phyloP scores from a whole-genome alignment of 2,329 filamentous ascomycete species.

The Hirsutella rhossiliensis region DNA sequence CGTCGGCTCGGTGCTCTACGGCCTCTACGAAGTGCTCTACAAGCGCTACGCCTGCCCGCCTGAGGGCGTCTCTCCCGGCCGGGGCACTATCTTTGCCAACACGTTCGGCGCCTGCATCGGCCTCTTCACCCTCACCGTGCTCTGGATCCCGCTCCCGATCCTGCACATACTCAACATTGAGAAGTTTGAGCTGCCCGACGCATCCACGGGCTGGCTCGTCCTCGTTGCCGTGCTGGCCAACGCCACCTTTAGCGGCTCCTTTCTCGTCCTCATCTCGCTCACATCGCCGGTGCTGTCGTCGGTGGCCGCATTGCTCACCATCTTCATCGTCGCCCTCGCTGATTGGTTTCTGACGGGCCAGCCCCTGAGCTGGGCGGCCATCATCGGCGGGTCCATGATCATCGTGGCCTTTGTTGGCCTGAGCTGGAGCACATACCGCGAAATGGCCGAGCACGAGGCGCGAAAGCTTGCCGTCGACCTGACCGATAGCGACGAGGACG shows the following conservation, averaged over 20 bases:
- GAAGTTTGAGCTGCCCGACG: constrained; percentile 68
- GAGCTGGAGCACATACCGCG: constrained; percentile 82
- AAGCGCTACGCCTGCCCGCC: constrained; percentile 89
- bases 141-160: constrained; percentile 86
- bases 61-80: constrained; percentile 69
- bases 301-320: constrained; percentile 86
- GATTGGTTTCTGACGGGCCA: constrained; percentile 80
- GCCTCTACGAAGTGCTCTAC: constrained; percentile 94
- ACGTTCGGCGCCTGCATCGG: constrained; percentile 84
- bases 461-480: constrained; percentile 38
- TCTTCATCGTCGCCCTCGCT: constrained; percentile 87
- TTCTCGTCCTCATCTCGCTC: constrained; percentile 83
- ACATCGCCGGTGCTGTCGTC: constrained; percentile 88
- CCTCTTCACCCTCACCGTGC: constrained; percentile 67
- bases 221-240: constrained; percentile 74
- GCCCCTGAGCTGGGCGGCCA: constrained; percentile 60
- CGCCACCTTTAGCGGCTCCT: constrained; percentile 83
- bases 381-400: constrained; percentile 77
- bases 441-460: constrained; percentile 76
- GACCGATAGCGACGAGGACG: constrained; percentile 35
- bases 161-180: constrained; percentile 72
- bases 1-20: constrained; percentile 81
- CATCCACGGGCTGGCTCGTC: constrained; percentile 69
- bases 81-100: constrained; percentile 94
- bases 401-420: constrained; percentile 78